Evolutionary conservation across 257 asterid genomes (phyloP), one percentile per base, ranked within the genome.

Genomic region (Rhazya stricta): DNA sequence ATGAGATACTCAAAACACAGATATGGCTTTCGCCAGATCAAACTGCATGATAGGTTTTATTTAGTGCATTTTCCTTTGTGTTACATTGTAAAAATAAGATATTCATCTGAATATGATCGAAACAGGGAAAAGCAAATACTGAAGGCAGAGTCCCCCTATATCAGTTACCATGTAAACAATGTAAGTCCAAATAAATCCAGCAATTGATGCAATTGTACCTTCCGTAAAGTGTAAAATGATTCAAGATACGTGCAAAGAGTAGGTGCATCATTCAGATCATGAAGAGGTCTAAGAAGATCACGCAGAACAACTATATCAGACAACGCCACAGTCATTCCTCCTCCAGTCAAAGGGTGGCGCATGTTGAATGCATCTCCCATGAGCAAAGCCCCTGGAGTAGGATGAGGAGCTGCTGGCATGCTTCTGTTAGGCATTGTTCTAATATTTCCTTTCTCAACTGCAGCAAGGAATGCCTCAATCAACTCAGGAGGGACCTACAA

Each of bases 321-420:
- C 67, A 89, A 60, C 12, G 91, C 94, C 21, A 89, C 94, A 0
- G 94, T 87, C 94, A 89, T 87, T 81, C 94, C 94, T 70, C 91
- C 91, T 13, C 94, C 94, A 6, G 94, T 89, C 72, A 89, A 74
- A 36, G 91, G 91, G 58, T 89, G 94, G 46, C 94, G 89, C 91
- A 89, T 89, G 77, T 89, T 89, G 79, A 89, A 89, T 13, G 94
- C 90, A 74, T 89, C 94, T 6, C 94, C 94, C 87, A 89, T 79
- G 21, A 89, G 84, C 50, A 89, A 71, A 43, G 94, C 94, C 58
- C 91, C 91, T 5, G 91, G 91, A 29, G 90, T 85, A 21, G 90
- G 89, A 50, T 77, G 87, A 72, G 91, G 90, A 80, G 80, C 81
- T 29, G 91, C 94, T 10, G 94, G 91, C 94, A 89, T 85, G 85